phyloP scores from a whole-genome alignment of 176 grass and related monocot species.

The Raddia distichophylla region DNA sequence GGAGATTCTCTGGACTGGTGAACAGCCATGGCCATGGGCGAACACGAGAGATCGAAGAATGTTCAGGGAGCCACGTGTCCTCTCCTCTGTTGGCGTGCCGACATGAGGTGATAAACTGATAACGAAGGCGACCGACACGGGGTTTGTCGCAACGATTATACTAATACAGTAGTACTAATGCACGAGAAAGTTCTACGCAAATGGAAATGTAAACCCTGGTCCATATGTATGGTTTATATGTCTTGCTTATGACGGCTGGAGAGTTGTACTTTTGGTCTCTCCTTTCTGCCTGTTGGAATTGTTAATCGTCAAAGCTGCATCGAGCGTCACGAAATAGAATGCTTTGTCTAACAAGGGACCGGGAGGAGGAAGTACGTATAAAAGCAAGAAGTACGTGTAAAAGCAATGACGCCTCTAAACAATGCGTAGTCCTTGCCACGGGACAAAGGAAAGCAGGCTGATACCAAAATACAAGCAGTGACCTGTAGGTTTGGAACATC shows the following conservation, averaged over 20 bases:
- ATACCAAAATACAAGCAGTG: too few relatives aligned
- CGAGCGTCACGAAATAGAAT: constrained; percentile 27
- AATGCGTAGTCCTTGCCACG: too few relatives aligned
- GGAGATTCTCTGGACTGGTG: neutral
- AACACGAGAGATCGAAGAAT: neutral
- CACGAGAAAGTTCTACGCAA: constrained; percentile 7
- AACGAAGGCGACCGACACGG: constrained; percentile 35
- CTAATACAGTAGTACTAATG: neutral
- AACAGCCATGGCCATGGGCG: neutral
- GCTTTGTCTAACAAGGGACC: neutral
- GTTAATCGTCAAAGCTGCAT: constrained; percentile 41
- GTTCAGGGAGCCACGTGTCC: constrained; percentile 30
- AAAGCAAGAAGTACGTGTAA: too few relatives aligned
- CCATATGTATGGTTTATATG: too few relatives aligned
- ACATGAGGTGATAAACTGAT: neutral
- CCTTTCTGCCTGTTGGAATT: constrained; percentile 12
- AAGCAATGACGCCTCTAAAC: too few relatives aligned
- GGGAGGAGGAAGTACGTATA: too few relatives aligned
- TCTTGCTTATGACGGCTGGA: neutral
- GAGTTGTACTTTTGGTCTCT: neutral
- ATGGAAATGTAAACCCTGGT: too few relatives aligned
- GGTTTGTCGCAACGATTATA: neutral
- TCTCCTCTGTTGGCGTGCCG: constrained; percentile 1
- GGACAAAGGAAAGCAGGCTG: too few relatives aligned
- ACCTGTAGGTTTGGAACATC: too few relatives aligned